phyloP scores from a whole-genome alignment of 192 early-diverging fungal genomes.

The Backusella parvicylindrica region DNA sequence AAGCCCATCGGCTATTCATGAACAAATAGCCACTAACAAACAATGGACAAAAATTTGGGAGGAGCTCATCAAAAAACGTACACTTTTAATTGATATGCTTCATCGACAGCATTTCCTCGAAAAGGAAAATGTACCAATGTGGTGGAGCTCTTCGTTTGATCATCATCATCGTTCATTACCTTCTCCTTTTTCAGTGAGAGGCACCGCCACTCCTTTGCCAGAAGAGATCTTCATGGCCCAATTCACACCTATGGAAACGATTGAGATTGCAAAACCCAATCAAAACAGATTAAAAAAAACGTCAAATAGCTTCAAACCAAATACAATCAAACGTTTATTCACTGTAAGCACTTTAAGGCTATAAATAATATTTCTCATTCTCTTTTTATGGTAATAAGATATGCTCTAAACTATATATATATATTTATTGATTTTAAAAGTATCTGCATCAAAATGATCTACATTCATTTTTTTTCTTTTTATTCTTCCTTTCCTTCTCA shows the following conservation, averaged over 20 bases:
- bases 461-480: neutral
- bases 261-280: neutral
- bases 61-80: slow-evolving; percentile 24
- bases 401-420: neutral
- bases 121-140: neutral
- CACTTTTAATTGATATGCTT: neutral
- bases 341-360: neutral
- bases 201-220: neutral
- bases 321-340: neutral
- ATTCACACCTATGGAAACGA: neutral
- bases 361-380: neutral
- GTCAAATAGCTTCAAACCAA: neutral
- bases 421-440: too few species aligned
- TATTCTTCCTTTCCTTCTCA: neutral
- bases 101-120: neutral
- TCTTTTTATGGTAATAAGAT: neutral
- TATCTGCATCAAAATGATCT: neutral
- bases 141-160: neutral
- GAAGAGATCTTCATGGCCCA: slow-evolving; percentile 3
- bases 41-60: slow-evolving; percentile 28
- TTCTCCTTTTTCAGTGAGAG: neutral
- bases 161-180: neutral
- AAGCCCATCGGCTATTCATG: neutral
- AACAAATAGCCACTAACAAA: slow-evolving; percentile 9
- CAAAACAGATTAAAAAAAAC: neutral